These are phyloP conservation scores for Yarrowia bubula DNA, from an alignment of 805 yeast species.

Conservation along the genomic window DNA sequence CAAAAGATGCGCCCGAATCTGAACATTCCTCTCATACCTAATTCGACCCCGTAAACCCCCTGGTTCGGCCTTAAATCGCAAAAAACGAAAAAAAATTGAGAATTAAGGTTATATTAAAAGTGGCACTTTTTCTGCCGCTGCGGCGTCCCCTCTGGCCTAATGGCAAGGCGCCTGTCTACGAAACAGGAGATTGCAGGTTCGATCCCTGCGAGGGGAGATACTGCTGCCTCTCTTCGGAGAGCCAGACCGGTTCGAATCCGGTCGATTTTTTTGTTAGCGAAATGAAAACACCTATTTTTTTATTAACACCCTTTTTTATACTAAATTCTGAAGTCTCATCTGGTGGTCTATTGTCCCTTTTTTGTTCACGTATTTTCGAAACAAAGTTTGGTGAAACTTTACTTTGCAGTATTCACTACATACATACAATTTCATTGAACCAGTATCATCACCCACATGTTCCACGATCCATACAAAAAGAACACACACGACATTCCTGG, in stretches of 20 bases:
- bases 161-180: slow-evolving; percentile 28
- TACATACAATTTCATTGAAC: too few species aligned
- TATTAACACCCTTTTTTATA: too few species aligned
- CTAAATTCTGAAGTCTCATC: too few species aligned
- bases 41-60: too few species aligned
- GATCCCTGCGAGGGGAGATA: slow-evolving; percentile 25
- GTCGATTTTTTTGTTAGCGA: neutral
- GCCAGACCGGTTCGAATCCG: slow-evolving; percentile 18
- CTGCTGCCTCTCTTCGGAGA: slow-evolving; percentile 2
- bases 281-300: too few species aligned
- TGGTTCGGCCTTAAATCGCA: too few species aligned
- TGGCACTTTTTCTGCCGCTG: neutral
- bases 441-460: slow-evolving; percentile 13
- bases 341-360: neutral
- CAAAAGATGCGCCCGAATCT: too few species aligned
- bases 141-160: slow-evolving; percentile 25
- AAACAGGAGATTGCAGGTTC: slow-evolving; percentile 27
- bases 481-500: slow-evolving; percentile 1
- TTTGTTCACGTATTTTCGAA: neutral
- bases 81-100: neutral
- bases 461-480: slow-evolving; percentile 20
- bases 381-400: neutral
- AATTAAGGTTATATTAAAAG: neutral
- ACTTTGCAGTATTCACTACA: slow-evolving; percentile 17
- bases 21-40: too few species aligned